Evolutionary conservation across 345 rosid genomes (phyloP).

Genomic region (Erysimum cheiranthoides): DNA sequence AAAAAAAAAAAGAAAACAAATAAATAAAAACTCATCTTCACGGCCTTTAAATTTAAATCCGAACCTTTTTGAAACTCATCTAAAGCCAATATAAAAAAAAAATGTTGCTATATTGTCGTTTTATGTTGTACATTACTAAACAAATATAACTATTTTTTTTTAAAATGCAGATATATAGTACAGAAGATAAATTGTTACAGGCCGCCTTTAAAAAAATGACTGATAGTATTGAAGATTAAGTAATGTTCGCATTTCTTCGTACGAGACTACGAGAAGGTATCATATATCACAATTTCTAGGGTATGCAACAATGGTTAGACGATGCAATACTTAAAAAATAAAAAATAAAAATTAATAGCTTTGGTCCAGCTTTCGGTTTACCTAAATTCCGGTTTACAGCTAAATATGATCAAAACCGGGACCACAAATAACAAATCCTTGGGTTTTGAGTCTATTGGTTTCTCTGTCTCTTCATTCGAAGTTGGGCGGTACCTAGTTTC

Average conservation of each 20-base stretch:
- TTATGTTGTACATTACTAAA: neutral
- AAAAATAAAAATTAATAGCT: slow-evolving; percentile 1
- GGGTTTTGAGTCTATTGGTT: slow-evolving; percentile 28
- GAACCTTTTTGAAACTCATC: neutral
- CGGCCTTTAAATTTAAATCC: neutral
- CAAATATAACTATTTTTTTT: neutral
- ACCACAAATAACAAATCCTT: slow-evolving; percentile 31
- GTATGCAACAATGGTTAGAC: slow-evolving; percentile 5
- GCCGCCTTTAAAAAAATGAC: neutral
- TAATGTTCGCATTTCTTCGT: neutral
- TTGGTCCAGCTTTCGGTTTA: slow-evolving; percentile 41
- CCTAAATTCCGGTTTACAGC: slow-evolving; percentile 37
- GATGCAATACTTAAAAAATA: neutral
- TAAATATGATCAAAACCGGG: slow-evolving; percentile 10
- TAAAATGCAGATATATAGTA: neutral
- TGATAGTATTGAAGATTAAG: neutral
- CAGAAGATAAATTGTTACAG: too few species aligned
- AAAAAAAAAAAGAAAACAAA: neutral
- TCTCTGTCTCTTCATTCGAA: slow-evolving; percentile 38
- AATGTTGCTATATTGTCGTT: neutral
- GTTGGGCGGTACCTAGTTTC: slow-evolving; percentile 42
- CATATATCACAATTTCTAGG: neutral
- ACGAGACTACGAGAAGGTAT: slow-evolving; percentile 1
- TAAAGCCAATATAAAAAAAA: neutral
- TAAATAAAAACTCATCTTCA: neutral